A percentile compares a stretch with the other conserved stretches of the same genome.
Evolutionary conservation across 2,329 filamentous ascomycete species (phyloP).

Genomic region (Massarina eburnea): DNA sequence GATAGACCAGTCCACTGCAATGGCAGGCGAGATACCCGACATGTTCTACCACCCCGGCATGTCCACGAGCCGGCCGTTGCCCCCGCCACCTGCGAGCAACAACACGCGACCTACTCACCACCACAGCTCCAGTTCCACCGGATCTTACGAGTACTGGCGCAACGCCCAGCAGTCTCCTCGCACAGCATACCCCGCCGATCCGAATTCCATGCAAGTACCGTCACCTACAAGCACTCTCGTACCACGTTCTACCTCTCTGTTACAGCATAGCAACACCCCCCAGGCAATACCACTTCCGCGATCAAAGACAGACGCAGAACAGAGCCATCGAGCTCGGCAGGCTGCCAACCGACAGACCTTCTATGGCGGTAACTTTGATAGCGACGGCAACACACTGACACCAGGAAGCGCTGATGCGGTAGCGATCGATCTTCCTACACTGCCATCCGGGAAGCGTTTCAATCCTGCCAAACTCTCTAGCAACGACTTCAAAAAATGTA

Average conservation of each 20-base stretch:
- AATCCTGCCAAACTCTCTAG: conserved; percentile 79
- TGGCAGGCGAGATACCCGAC: conserved; percentile 70
- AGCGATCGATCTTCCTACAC: conserved; percentile 78
- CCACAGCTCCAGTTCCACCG: conserved; percentile 34
- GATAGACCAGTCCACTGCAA: conserved; percentile 46
- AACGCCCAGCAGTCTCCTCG: conserved; percentile 31
- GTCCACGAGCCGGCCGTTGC: conserved; percentile 59
- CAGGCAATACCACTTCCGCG: conserved; percentile 79
- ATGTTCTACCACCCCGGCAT: conserved; percentile 93
- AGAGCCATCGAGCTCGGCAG: conserved; percentile 48
- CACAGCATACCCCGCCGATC: conserved; percentile 34
- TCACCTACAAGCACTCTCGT: conserved; percentile 36
- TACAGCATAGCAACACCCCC: conserved; percentile 78
- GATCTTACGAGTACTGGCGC: conserved; percentile 52
- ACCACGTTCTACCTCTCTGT: conserved; percentile 62
- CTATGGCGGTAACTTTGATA: conserved; percentile 37
- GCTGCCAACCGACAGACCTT: conserved; percentile 36
- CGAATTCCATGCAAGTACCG: conserved; percentile 33
- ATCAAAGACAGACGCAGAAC: conserved; percentile 91
- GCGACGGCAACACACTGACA: conserved; percentile 60
- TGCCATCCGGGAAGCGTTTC: conserved; percentile 81
- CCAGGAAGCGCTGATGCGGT: conserved; percentile 51
- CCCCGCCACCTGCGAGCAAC: conserved; percentile 63
- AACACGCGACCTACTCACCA: conserved; percentile 49
- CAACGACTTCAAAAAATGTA: conserved; percentile 79